phyloP scores from a whole-genome alignment of 768 basidiomycete genomes.

The Tulasnella sp. region DNA sequence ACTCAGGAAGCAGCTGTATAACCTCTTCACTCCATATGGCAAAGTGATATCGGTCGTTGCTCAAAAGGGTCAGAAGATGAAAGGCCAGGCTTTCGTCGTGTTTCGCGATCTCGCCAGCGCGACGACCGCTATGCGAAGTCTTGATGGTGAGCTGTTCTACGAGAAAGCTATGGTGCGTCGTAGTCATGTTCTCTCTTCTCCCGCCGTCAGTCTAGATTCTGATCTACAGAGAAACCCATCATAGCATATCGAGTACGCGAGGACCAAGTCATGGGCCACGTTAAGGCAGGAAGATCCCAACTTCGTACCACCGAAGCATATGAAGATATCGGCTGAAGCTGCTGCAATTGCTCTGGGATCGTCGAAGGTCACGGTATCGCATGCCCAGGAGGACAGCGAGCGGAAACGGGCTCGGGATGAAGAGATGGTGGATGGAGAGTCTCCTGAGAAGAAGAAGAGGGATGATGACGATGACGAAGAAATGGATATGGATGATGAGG shows the following conservation, averaged over 20 bases:
- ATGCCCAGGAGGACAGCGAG: slow-evolving; percentile 42
- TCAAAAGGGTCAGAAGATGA: slow-evolving; percentile 71
- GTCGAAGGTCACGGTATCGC: slow-evolving; percentile 28
- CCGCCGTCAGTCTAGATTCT: slow-evolving; percentile 11
- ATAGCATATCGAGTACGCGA: slow-evolving; percentile 87
- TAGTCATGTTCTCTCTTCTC: slow-evolving; percentile 15
- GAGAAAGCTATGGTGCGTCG: slow-evolving; percentile 79
- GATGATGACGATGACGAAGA: slow-evolving; percentile 68
- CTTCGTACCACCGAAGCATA: slow-evolving; percentile 52
- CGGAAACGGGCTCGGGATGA: slow-evolving; percentile 48
- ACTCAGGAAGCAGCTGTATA: slow-evolving; percentile 66
- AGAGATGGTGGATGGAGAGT: slow-evolving; percentile 40
- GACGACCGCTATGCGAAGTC: slow-evolving; percentile 84
- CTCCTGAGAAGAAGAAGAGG: slow-evolving; percentile 57
- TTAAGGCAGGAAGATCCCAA: slow-evolving; percentile 64
- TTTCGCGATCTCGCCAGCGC: slow-evolving; percentile 85
- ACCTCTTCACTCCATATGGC: slow-evolving; percentile 88
- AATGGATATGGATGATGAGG: slow-evolving; percentile 91
- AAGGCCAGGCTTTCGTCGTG: slow-evolving; percentile 93
- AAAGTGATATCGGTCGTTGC: slow-evolving; percentile 89
- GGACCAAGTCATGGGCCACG: slow-evolving; percentile 79
- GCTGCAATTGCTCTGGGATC: slow-evolving; percentile 28
- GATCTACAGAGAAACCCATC: background rate
- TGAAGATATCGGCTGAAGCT: background rate
- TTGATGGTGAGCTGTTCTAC: slow-evolving; percentile 88